phyloP scores from a whole-genome alignment of 805 yeast species.

The Pichia californica region DNA sequence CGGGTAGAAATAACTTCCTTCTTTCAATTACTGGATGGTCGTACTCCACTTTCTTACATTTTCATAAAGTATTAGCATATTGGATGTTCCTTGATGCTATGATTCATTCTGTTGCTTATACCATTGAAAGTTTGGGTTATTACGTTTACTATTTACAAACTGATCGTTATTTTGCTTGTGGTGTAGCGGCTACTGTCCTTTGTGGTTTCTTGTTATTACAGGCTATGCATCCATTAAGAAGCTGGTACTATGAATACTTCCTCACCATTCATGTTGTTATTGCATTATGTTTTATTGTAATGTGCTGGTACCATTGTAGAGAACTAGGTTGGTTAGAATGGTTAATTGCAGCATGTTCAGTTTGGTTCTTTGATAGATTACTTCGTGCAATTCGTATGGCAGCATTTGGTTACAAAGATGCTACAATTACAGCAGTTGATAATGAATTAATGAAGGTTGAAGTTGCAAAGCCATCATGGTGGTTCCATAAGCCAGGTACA shows the following conservation, averaged over 20 bases:
- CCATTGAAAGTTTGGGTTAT: slow-evolving; percentile 13
- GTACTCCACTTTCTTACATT: slow-evolving; percentile 39
- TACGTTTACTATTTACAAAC: slow-evolving; percentile 10
- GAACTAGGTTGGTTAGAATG: slow-evolving; percentile 30
- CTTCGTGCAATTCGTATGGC: slow-evolving; percentile 32
- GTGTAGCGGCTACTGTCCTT: slow-evolving; percentile 36
- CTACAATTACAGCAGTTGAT: slow-evolving; percentile 15
- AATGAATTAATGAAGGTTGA: slow-evolving; percentile 38
- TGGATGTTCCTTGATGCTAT: slow-evolving; percentile 34
- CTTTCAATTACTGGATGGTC: slow-evolving; percentile 39
- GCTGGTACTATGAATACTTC: slow-evolving; percentile 52
- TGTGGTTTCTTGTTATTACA: slow-evolving; percentile 41
- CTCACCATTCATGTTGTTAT: slow-evolving; percentile 50
- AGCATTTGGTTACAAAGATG: slow-evolving; percentile 21
- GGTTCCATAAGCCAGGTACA: slow-evolving; percentile 49
- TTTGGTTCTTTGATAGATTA: slow-evolving; percentile 49
- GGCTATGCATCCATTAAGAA: slow-evolving; percentile 46
- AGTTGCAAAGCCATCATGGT: slow-evolving; percentile 42
- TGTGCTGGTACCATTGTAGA: slow-evolving; percentile 53
- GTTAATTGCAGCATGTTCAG: slow-evolving; percentile 34
- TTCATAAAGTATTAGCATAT: slow-evolving; percentile 65
- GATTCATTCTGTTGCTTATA: slow-evolving; percentile 35
- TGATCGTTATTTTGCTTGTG: slow-evolving; percentile 22
- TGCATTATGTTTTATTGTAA: slow-evolving; percentile 46
- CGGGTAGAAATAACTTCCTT: slow-evolving; percentile 42